phyloP scores from a whole-genome alignment of 306 rosid genomes.

The Malus fusca region DNA sequence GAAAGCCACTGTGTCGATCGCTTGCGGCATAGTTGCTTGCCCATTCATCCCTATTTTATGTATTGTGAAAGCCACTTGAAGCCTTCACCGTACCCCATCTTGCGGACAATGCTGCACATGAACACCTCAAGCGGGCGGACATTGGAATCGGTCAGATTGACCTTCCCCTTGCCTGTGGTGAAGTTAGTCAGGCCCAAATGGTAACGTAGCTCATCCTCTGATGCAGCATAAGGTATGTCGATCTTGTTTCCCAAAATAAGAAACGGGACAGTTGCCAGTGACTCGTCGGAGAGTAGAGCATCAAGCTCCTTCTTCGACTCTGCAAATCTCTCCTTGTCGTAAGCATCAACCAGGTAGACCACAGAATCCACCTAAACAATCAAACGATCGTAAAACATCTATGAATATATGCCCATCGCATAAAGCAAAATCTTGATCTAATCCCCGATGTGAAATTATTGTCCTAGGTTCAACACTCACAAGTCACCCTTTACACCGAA shows the following conservation, averaged over 20 bases:
- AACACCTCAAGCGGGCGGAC: slow-evolving; percentile 80
- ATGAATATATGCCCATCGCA: neutral
- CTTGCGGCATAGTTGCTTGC: slow-evolving; percentile 7
- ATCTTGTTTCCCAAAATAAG: slow-evolving; percentile 81
- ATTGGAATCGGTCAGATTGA: slow-evolving; percentile 45
- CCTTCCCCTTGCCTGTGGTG: slow-evolving; percentile 78
- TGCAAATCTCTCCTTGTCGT: slow-evolving; percentile 58
- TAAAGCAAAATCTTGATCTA: neutral
- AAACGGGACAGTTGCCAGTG: slow-evolving; percentile 57
- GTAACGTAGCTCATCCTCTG: slow-evolving; percentile 68
- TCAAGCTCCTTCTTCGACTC: slow-evolving; percentile 74
- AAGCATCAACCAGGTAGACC: slow-evolving; percentile 70
- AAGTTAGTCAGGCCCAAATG: slow-evolving; percentile 61
- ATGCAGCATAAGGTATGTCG: slow-evolving; percentile 69
- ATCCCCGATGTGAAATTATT: neutral
- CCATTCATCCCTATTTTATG: slow-evolving; percentile 44
- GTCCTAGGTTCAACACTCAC: neutral
- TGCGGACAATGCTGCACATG: slow-evolving; percentile 88
- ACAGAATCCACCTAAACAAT: slow-evolving; percentile 69
- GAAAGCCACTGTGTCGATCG: slow-evolving; percentile 8
- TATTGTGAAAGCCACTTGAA: slow-evolving; percentile 83
- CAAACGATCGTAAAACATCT: neutral
- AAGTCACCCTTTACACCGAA: neutral
- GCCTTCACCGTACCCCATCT: slow-evolving; percentile 89
- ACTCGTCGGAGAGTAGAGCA: slow-evolving; percentile 70